Evolutionary conservation across 2,329 filamentous ascomycete species (phyloP), one percentile per base, ranked within the genome.

Genomic region (Cryphonectria radicalis): DNA sequence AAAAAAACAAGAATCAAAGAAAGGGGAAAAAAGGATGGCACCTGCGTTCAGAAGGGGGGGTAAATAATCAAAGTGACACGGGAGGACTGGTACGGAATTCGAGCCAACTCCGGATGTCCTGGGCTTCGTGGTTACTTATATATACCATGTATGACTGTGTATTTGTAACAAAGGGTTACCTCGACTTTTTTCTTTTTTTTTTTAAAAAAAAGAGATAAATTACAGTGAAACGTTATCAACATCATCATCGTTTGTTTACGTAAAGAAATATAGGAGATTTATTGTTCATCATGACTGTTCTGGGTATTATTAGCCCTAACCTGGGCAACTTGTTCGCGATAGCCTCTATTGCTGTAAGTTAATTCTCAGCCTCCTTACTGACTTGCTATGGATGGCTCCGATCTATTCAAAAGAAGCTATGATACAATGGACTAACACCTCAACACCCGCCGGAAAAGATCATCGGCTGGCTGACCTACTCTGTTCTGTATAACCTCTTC

Each of bases 401-500:
- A 22, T 11, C 19, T 13, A 19, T 62, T 62, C 14, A 62, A 4
- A 7, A 59, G 57, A 40, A 40, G 37, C 14, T 32, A 40, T 7
- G 22, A 19, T 28, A 19, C 57, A 60, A 63, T 63, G 5, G 59
- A 40, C 63, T 22, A 6, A 67, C 40, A 22, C 25, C n/a, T 14
- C 22, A 40, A 11, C 11, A 25, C 17, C 17, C 19, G 14, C 13
- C 22, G 4, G 17, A 1, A 13, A 17, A 72, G 70, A 6, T 69
- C 66, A 10, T 62, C 63, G 70, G 57, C 55, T 73, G 62, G 32
- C 10, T 71, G 66, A 17, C 68, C 32, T 40, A 50, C 63, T 25
- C 57, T 17, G 32, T 66, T 37, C 22, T 73, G 42, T 75, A 75
- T 32, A 70, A 74, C n/a, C 40, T 76, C 42, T 72, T 70, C 68